phyloP scores from a whole-genome alignment of 2,329 filamentous ascomycete species.

The Mycosphaerella sp. region DNA sequence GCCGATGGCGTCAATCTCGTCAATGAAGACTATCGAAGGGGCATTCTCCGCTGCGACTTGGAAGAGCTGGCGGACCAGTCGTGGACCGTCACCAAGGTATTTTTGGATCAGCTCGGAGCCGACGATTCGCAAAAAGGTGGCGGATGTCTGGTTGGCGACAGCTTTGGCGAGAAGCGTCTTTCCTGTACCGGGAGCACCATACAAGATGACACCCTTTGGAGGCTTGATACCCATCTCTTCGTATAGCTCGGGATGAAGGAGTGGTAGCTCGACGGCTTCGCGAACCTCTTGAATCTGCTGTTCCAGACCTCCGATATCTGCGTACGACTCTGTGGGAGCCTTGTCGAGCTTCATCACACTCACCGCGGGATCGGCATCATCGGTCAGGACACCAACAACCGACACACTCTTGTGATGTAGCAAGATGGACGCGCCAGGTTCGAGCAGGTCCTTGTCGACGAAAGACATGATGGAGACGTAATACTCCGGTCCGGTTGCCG shows the following conservation, averaged over 20 bases:
- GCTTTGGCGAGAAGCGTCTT: constrained; percentile 96
- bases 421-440: constrained; percentile 90
- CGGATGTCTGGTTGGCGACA: constrained; percentile 97
- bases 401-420: constrained; percentile 97
- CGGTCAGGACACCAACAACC: constrained; percentile 92
- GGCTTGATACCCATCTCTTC: constrained; percentile 99
- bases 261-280: constrained; percentile 90
- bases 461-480: constrained; percentile 99
- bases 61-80: constrained; percentile 92
- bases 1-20: constrained; percentile 98
- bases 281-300: constrained; percentile 94
- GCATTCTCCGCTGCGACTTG: constrained; percentile 93
- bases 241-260: constrained; percentile 93
- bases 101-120: constrained; percentile 98
- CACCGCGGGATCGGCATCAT: constrained; percentile 90
- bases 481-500: constrained; percentile 94
- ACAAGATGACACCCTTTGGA: constrained; percentile 97
- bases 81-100: constrained; percentile 91
- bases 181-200: constrained; percentile 92
- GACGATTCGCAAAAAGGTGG: constrained; percentile 94
- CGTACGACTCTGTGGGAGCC: constrained; percentile 95
- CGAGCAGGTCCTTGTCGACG: constrained; percentile 95
- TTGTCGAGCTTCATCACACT: constrained; percentile 99
- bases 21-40: constrained; percentile 96
- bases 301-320: constrained; percentile 95